phyloP scores from a whole-genome alignment of 2,329 filamentous ascomycete species.

The Delphinella strobiligena region DNA sequence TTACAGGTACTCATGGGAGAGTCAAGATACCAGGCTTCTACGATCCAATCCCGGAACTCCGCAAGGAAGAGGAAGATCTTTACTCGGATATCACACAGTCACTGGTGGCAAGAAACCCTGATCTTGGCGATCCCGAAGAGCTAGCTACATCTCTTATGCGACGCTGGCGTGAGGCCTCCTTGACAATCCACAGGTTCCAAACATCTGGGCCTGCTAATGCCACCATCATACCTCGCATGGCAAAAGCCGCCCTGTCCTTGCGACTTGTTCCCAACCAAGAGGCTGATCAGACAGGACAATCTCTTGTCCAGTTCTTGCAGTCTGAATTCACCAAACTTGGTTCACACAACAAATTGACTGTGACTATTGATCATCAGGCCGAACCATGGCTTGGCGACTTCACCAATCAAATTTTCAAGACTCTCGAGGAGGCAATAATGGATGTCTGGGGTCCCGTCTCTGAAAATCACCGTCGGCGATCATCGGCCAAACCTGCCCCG shows the following conservation, averaged over 20 bases:
- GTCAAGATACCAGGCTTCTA: slow-evolving; percentile 85
- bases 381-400: slow-evolving; percentile 95
- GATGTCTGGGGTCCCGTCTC: slow-evolving; percentile 62
- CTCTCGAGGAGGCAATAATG: slow-evolving; percentile 73
- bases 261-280: slow-evolving; percentile 91
- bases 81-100: slow-evolving; percentile 77
- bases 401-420: slow-evolving; percentile 79
- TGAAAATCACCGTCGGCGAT: slow-evolving; percentile 25
- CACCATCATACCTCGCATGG: slow-evolving; percentile 80
- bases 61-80: slow-evolving; percentile 60
- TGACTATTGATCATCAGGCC: slow-evolving; percentile 83
- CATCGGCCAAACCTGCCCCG: slow-evolving; percentile 8
- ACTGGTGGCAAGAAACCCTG: slow-evolving; percentile 59
- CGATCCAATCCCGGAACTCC: slow-evolving; percentile 66
- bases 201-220: slow-evolving; percentile 81
- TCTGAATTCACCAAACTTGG: slow-evolving; percentile 61
- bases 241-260: slow-evolving; percentile 77
- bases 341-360: slow-evolving; percentile 66
- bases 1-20: slow-evolving; percentile 69
- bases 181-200: slow-evolving; percentile 88
- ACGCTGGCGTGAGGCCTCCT: slow-evolving; percentile 85
- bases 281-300: slow-evolving; percentile 59
- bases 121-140: slow-evolving; percentile 50
- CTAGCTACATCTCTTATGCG: slow-evolving; percentile 81
- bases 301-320: slow-evolving; percentile 55